These are phyloP conservation scores for Hypoxylon sp. DNA, from an alignment of 2,329 filamentous ascomycete species.

Conservation along the genomic window DNA sequence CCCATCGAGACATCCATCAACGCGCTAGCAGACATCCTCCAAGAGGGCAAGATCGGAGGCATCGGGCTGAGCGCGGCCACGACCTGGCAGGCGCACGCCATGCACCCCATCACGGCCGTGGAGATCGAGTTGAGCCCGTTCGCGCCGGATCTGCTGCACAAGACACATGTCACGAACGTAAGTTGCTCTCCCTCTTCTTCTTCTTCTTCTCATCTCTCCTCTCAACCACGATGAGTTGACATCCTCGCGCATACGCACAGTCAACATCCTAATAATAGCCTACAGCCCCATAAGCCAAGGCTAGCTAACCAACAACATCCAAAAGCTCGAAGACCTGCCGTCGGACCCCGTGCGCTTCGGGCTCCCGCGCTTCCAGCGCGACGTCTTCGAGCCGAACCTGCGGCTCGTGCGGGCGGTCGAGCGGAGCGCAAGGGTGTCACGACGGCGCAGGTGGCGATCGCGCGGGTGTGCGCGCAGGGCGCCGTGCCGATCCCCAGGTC, in stretches of 20 bases:
- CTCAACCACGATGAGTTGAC: conserved; percentile 49
- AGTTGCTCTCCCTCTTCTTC: too few relatives aligned
- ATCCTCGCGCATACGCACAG: too few relatives aligned
- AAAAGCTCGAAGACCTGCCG: conserved; percentile 56
- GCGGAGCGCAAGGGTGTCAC: conserved; percentile 56
- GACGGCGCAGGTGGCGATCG: conserved; percentile 61
- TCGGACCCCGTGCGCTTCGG: conserved; percentile 56
- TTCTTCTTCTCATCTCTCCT: too few relatives aligned
- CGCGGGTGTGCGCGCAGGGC: conserved; percentile 57
- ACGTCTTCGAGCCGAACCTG: conserved; percentile 62
- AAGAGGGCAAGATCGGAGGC: conserved; percentile 54
- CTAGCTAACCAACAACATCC: conserved; percentile 58
- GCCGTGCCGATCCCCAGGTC: conserved; percentile 52
- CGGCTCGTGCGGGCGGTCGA: conserved; percentile 59
- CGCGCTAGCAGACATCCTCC: conserved; percentile 36
- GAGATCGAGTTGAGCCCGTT: conserved; percentile 57
- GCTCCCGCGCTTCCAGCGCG: conserved; percentile 59
- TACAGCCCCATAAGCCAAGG: conserved; percentile 63
- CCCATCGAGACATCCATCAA: conserved; percentile 54
- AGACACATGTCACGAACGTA: conserved; percentile 53
- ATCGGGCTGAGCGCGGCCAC: conserved; percentile 53
- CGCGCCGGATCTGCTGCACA: conserved; percentile 52
- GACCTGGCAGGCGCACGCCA: conserved; percentile 49
- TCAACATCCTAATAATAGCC: conserved; percentile 66
- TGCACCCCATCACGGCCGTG: conserved; percentile 52